Evolutionary conservation across 1,139 yeast species (phyloP), one percentile per base, ranked within the genome.

Genomic region (Lodderomyces oxycetoniae): DNA sequence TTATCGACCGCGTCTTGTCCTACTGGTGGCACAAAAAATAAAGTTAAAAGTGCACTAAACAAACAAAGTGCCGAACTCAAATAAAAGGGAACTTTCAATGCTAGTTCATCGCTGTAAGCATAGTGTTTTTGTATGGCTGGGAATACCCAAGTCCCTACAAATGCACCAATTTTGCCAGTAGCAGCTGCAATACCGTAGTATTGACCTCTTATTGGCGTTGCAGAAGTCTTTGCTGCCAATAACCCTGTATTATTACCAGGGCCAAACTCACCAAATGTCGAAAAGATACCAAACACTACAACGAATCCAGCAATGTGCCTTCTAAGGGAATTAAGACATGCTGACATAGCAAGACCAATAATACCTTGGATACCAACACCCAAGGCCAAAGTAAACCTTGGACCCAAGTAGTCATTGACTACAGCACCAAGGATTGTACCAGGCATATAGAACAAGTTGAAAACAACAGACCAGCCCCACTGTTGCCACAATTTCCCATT

Each of bases 181-280:
- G 95, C 95, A 39, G 96, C 96, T 31, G 95, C 91, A 47, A 87
- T 71, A 47, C 93, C 93, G 55, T 89, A 89, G 61, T 84, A 85
- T 50, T 82, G 85, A 41, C 96, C 96, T 63, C 96, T 79, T 37
- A 88, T 74, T 17, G 95, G 79, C 11, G 96, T 82, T 28, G 96
- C 84, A 34, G 81, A 74, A 20, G 95, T 82, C 61, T 88, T 88
- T 26, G 95, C 74, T 17, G 96, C 94, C 42, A 89, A 67, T 39
- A 84, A 63, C 46, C 96, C 96, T 55, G 84, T 81, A 59, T 85
- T 86, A 59, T 88, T 87, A 61, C 97, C 97, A 11, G 95, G 89
- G 17, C 96, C 95, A 57, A 88, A 84, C 59, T 89, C 96, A 48
- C 97, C 97, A 32, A 86, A 67, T 5, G 95, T 68, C 53, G 77